Conservation (phyloP, 352 stramenopile species). For the Phytophthora hybrid region DNA sequence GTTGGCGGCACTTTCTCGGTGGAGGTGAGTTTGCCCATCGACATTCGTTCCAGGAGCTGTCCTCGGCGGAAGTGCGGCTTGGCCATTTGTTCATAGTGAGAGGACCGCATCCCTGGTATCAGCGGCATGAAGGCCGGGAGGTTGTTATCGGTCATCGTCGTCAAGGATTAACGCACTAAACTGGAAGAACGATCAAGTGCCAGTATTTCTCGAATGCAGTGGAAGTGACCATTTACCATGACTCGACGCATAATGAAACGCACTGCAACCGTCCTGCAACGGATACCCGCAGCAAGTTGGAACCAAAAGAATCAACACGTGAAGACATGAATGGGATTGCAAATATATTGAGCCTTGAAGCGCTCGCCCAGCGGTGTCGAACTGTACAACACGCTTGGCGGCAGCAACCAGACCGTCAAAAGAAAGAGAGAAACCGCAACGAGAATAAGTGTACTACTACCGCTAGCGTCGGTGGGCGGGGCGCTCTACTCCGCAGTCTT, state of each 20-base stretch:
- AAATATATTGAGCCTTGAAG: constrained; percentile 46
- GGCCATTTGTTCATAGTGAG: constrained; percentile 52
- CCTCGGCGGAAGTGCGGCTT: constrained; percentile 65
- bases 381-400: constrained; percentile 38
- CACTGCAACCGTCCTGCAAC: constrained; percentile 34
- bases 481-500: constrained; percentile 76
- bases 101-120: constrained; percentile 67
- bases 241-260: constrained; percentile 28
- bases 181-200: background rate
- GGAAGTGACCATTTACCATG: background rate
- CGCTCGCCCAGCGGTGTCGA: constrained; percentile 40
- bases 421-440: constrained; percentile 33
- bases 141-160: constrained; percentile 25
- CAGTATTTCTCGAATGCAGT: constrained; percentile 23
- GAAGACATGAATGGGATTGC: constrained; percentile 33
- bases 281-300: background rate
- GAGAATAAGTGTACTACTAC: constrained; percentile 61
- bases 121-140: constrained; percentile 40
- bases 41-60: constrained; percentile 75
- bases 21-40: constrained; percentile 50
- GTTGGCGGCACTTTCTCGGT: constrained; percentile 16
- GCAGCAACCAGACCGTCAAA: constrained; percentile 34
- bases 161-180: background rate
- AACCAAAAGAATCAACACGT: background rate
- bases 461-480: constrained; percentile 39